Percentiles rank a stretch among this genome's conserved stretches.
phyloP scores from a whole-genome alignment of 192 early-diverging fungal species.

The Coemansia sp. region DNA sequence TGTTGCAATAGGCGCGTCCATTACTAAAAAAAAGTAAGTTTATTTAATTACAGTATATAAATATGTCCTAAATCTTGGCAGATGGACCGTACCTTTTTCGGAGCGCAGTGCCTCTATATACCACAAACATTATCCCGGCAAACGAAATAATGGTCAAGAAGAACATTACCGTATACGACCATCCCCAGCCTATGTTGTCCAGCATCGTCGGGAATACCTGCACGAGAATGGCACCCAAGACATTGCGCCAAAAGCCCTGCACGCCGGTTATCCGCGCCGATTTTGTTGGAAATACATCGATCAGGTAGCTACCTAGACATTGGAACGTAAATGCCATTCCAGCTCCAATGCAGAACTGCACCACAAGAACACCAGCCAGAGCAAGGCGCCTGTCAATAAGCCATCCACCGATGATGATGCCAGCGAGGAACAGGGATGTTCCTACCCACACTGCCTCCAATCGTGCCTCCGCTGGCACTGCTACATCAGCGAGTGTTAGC shows the following conservation, averaged over 20 bases:
- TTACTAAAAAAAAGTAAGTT: no score
- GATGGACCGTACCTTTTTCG: constrained; percentile 30
- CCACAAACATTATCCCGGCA: constrained; percentile 27
- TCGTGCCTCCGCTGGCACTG: constrained; percentile 36
- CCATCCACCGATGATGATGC: not conserved
- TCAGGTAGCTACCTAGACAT: constrained; percentile 42
- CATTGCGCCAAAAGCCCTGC: constrained; percentile 51
- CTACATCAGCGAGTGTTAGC: not conserved
- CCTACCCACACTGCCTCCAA: constrained; percentile 41
- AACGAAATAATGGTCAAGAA: constrained; percentile 29
- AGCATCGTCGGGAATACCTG: constrained; percentile 48
- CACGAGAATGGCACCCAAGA: constrained; percentile 28
- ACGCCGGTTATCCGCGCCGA: constrained; percentile 51
- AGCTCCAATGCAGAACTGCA: constrained; percentile 41
- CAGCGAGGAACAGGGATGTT: constrained; percentile 14
- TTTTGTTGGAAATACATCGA: constrained; percentile 49
- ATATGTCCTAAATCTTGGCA: not conserved
- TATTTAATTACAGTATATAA: no score
- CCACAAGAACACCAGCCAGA: constrained; percentile 38
- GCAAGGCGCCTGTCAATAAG: constrained; percentile 21
- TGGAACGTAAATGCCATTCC: constrained; percentile 49
- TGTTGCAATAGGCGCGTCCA: no score
- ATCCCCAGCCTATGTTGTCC: constrained; percentile 50
- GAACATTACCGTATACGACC: constrained; percentile 44
- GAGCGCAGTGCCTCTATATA: constrained; percentile 30